Evolutionary conservation across 169 alveolate genomes (phyloP).

Genomic region (Theileria orientalis): DNA sequence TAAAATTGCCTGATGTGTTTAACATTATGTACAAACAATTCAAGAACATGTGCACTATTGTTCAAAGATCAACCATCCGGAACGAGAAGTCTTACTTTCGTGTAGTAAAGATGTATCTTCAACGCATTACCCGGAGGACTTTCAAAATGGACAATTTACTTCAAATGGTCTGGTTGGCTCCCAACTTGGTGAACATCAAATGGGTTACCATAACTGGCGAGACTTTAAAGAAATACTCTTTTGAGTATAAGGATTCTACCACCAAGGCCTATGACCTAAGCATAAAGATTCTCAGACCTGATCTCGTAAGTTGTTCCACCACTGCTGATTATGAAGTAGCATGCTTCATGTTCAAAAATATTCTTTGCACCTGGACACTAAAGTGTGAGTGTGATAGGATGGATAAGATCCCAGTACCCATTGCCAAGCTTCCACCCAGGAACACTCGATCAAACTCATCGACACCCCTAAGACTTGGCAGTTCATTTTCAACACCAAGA

Average conservation of each 20-base stretch:
- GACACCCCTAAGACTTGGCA: slow-evolving; percentile 6
- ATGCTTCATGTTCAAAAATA: slow-evolving; percentile 32
- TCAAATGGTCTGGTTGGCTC: slow-evolving; percentile 60
- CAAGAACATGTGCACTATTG: slow-evolving; percentile 52
- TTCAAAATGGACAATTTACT: slow-evolving; percentile 48
- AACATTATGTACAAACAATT: slow-evolving; percentile 42
- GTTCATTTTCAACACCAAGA: slow-evolving; percentile 1
- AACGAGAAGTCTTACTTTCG: slow-evolving; percentile 52
- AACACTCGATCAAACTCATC: background rate
- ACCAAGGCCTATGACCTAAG: slow-evolving; percentile 27
- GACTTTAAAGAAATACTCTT: slow-evolving; percentile 12
- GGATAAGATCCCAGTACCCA: slow-evolving; percentile 2
- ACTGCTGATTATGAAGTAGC: slow-evolving; percentile 41
- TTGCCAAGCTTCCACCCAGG: slow-evolving; percentile 5
- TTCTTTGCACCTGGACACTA: slow-evolving; percentile 43
- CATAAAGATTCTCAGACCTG: slow-evolving; percentile 34
- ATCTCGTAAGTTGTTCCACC: slow-evolving; percentile 28
- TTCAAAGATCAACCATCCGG: slow-evolving; percentile 53
- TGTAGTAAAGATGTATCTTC: slow-evolving; percentile 48
- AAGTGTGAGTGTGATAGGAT: slow-evolving; percentile 25
- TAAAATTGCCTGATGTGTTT: slow-evolving; percentile 26
- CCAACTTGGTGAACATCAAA: slow-evolving; percentile 41
- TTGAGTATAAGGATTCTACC: slow-evolving; percentile 47
- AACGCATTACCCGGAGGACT: slow-evolving; percentile 47
- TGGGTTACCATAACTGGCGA: slow-evolving; percentile 37